phyloP scores from a whole-genome alignment of 495 filamentous ascomycete genomes.

The Achaetomiella virescens region DNA sequence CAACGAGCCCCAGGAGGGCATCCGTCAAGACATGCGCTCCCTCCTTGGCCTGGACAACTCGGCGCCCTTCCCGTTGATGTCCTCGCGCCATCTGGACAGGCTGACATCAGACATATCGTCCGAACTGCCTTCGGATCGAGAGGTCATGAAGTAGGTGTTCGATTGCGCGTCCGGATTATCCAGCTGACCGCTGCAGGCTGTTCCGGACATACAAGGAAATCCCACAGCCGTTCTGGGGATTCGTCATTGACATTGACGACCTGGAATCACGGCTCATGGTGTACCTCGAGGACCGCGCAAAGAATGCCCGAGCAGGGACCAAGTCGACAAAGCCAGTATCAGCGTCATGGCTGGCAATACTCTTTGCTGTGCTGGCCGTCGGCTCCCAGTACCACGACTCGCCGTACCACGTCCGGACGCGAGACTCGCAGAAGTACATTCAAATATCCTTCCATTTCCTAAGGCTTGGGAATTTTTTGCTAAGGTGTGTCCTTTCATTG shows the following conservation, averaged over 20 bases:
- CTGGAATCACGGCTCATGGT: constrained; percentile 60
- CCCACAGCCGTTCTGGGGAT: constrained; percentile 72
- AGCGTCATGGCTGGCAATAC: constrained; percentile 62
- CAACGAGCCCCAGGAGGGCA: constrained; percentile 43
- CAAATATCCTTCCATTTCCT: constrained; percentile 54
- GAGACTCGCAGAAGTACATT: constrained; percentile 48
- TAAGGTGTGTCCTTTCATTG: constrained; percentile 25
- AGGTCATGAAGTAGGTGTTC: constrained; percentile 48
- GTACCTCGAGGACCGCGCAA: constrained; percentile 61
- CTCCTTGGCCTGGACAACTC: constrained; percentile 79
- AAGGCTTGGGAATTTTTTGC: constrained; percentile 47
- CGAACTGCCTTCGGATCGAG: constrained; percentile 57
- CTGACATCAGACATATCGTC: constrained; percentile 65
- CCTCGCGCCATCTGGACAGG: constrained; percentile 60
- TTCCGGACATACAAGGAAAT: constrained; percentile 71
- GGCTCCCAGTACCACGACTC: constrained; percentile 75
- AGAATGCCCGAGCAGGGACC: constrained; percentile 43
- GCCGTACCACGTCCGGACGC: constrained; percentile 48
- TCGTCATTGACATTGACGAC: constrained; percentile 61
- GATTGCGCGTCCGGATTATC: background rate
- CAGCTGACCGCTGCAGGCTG: constrained; percentile 41
- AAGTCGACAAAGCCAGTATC: constrained; percentile 50
- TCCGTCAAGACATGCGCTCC: constrained; percentile 63
- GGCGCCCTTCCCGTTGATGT: constrained; percentile 80
- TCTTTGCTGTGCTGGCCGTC: constrained; percentile 74